phyloP scores from a whole-genome alignment of 2,329 filamentous ascomycete species.

The Botrytis fragariae region DNA sequence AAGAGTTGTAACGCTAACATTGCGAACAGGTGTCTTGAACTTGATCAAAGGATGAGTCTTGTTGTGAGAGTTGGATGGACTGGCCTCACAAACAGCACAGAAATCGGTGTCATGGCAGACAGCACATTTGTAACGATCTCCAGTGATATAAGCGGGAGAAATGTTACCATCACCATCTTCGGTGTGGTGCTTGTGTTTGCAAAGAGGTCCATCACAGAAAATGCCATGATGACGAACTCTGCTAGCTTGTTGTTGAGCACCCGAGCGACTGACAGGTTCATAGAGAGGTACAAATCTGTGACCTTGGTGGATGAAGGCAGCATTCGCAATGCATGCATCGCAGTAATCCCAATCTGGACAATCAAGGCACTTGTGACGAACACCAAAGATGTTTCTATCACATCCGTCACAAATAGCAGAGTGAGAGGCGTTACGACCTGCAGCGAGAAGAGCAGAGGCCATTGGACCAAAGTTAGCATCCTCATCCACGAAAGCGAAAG shows the following conservation, averaged over 20 bases:
- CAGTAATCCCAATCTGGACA: constrained; percentile 99
- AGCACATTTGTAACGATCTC: constrained; percentile 93
- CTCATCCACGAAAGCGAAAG: constrained; percentile 66
- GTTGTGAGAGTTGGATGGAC: constrained; percentile 82
- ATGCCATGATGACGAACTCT: constrained; percentile 73
- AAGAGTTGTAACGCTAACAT: constrained; percentile 81
- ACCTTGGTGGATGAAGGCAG: constrained; percentile 67
- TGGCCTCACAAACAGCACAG: constrained; percentile 89
- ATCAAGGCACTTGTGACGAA: constrained; percentile 94
- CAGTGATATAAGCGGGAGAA: constrained; percentile 71
- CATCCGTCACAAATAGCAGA: constrained; percentile 93
- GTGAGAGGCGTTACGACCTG: constrained; percentile 80
- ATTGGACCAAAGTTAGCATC: constrained; percentile 60
- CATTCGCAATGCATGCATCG: constrained; percentile 66
- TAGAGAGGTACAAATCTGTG: constrained; percentile 92
- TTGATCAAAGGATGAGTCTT: constrained; percentile 96
- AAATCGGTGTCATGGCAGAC: constrained; percentile 95
- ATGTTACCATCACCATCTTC: constrained; percentile 41
- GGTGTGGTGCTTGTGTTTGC: constrained; percentile 50
- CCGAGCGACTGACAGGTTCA: constrained; percentile 55
- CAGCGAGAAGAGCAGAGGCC: constrained; percentile 65
- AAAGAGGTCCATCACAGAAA: constrained; percentile 92
- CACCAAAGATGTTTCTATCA: constrained; percentile 78
- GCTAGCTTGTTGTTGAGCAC: constrained; percentile 42
- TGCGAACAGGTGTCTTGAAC: constrained; percentile 88